phyloP scores from a whole-genome alignment of 2,329 filamentous ascomycete species.

The Apiospora marii region DNA sequence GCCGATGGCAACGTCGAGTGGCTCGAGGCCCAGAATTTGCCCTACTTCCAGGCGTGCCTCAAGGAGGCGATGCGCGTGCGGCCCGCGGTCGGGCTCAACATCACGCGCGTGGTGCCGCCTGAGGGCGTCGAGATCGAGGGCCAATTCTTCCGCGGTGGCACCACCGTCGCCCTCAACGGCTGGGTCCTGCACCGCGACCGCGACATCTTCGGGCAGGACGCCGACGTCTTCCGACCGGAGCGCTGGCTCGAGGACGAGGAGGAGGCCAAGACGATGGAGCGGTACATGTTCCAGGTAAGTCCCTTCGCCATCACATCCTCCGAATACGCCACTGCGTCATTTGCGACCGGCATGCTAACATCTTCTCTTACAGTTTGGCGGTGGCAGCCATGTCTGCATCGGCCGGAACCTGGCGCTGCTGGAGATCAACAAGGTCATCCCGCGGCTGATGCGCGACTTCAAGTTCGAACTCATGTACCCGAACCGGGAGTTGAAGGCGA shows the following conservation, averaged over 20 bases:
- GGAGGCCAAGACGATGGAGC: slow-evolving; percentile 55
- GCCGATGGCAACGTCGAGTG: slow-evolving; percentile 54
- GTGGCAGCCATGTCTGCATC: slow-evolving; percentile 62
- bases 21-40: slow-evolving; percentile 55
- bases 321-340: background rate
- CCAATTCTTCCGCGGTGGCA: slow-evolving; percentile 59
- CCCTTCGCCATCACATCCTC: background rate
- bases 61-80: slow-evolving; percentile 64
- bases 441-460: slow-evolving; percentile 61
- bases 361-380: slow-evolving; percentile 53
- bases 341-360: slow-evolving; percentile 9
- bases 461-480: slow-evolving; percentile 61
- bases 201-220: slow-evolving; percentile 58
- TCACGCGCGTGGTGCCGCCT: slow-evolving; percentile 58
- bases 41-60: slow-evolving; percentile 64
- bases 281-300: slow-evolving; percentile 63
- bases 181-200: slow-evolving; percentile 61
- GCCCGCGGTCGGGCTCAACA: slow-evolving; percentile 63
- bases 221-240: slow-evolving; percentile 61
- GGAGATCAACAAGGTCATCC: slow-evolving; percentile 67
- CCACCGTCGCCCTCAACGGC: slow-evolving; percentile 60
- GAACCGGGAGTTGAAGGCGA: slow-evolving; percentile 56
- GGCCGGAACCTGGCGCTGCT: slow-evolving; percentile 62
- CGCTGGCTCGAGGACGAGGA: slow-evolving; percentile 60
- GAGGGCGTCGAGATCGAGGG: slow-evolving; percentile 61